These are phyloP conservation scores for Chlamydomonas applanata DNA, from an alignment of 139 green algal species.

Conservation along the genomic window DNA sequence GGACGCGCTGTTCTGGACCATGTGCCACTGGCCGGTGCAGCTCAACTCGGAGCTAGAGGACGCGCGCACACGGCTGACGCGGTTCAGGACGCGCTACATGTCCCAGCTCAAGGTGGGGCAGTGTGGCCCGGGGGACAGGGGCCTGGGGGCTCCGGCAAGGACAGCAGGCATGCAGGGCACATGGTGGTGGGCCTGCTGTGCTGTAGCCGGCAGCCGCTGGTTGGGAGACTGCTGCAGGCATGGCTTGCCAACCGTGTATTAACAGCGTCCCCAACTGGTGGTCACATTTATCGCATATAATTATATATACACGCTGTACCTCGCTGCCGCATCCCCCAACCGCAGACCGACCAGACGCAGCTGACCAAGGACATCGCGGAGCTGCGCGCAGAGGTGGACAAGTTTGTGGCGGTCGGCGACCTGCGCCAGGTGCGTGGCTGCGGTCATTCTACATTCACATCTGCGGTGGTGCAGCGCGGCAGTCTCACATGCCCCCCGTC, in stretches of 20 bases:
- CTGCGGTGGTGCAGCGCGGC: too few relatives aligned
- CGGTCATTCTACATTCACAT: too few relatives aligned
- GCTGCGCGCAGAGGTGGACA: constrained; percentile 56
- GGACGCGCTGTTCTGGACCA: constrained; percentile 50
- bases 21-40: constrained; percentile 59
- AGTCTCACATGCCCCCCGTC: neutral
- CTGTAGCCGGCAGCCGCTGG: too few relatives aligned
- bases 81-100: constrained; percentile 13
- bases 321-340: constrained; percentile 34
- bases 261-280: too few relatives aligned
- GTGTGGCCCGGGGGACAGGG: too few relatives aligned
- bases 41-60: constrained; percentile 40
- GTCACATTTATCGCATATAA: too few relatives aligned
- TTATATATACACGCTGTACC: neutral
- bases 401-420: constrained; percentile 62
- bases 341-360: constrained; percentile 36
- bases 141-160: too few relatives aligned
- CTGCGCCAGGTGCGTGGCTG: constrained; percentile 41
- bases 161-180: too few relatives aligned
- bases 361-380: constrained; percentile 42
- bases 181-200: too few relatives aligned
- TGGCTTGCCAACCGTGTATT: too few relatives aligned
- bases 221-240: too few relatives aligned
- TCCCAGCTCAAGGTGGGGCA: neutral
- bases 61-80: constrained; percentile 7